Conservation (phyloP, 2,329 filamentous ascomycete genomes). For the Trichoderma guizhouense region DNA sequence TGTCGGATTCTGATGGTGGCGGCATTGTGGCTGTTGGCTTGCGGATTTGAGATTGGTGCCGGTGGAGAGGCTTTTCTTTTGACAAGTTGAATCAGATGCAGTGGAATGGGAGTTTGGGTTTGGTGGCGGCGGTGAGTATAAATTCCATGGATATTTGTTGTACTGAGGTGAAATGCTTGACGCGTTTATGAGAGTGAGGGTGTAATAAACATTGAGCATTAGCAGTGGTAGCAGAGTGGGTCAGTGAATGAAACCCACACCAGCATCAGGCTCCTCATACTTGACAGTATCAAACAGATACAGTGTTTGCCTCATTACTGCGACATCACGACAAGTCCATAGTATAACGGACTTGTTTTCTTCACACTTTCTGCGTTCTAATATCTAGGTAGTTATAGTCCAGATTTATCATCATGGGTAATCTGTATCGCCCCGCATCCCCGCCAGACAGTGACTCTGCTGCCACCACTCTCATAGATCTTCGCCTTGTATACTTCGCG, state of each 20-base stretch:
- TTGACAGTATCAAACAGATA: not conserved
- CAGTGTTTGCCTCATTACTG: not conserved
- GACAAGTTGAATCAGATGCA: not conserved
- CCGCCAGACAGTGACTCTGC: not conserved
- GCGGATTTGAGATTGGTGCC: not conserved
- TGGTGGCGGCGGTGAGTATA: not conserved
- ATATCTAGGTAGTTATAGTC: not conserved
- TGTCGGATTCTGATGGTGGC: constrained; percentile 60
- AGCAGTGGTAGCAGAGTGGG: not conserved
- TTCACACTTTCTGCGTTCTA: not conserved
- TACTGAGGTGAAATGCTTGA: not conserved
- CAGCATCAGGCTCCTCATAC: not conserved
- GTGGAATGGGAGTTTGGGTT: not conserved
- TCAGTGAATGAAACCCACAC: not conserved
- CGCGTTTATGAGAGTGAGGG: constrained; percentile 27
- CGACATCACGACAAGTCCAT: not conserved
- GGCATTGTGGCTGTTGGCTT: not conserved
- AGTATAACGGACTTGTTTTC: not conserved
- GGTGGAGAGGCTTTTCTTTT: constrained; percentile 43
- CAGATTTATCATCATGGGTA: not conserved
- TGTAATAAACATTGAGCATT: not conserved
- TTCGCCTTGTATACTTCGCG: too few species aligned
- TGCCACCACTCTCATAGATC: not conserved
- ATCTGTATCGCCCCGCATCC: not conserved
- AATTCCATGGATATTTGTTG: not conserved